Conservation (phyloP, 2,329 filamentous ascomycete genomes). For the Thielaviopsis punctulata region DNA sequence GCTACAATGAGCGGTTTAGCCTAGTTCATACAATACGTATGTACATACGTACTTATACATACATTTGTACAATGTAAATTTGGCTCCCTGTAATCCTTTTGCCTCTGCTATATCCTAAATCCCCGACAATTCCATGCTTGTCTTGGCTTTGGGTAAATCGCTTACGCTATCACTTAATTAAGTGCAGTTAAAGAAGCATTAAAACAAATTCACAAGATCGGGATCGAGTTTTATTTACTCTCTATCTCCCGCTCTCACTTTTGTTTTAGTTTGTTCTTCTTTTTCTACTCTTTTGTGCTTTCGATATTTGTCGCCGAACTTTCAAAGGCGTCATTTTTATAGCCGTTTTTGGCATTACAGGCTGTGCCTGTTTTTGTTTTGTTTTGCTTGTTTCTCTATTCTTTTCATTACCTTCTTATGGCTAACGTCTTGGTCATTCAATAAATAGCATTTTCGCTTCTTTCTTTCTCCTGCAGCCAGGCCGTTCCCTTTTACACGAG, state of each 20-base stretch:
- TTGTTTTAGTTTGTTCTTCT: background rate
- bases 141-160: background rate
- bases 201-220: background rate
- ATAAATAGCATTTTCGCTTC: slow-evolving; percentile 8
- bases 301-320: background rate
- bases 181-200: background rate
- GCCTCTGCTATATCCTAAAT: background rate
- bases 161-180: slow-evolving; percentile 1
- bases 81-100: background rate
- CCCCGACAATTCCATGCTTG: background rate
- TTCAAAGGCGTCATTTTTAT: background rate
- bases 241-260: background rate
- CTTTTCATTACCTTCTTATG: background rate
- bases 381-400: too few relatives aligned
- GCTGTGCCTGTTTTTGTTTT: background rate
- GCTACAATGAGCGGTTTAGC: background rate
- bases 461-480: background rate
- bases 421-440: background rate
- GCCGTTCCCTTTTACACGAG: background rate
- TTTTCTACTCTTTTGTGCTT: background rate
- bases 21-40: background rate
- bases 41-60: background rate
- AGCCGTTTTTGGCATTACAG: background rate
- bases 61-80: background rate
- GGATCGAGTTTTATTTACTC: background rate